A percentile compares a stretch with the other conserved stretches of the same genome.
Conservation (phyloP, 345 rosid genomes). For the Ceriops tagal region DNA sequence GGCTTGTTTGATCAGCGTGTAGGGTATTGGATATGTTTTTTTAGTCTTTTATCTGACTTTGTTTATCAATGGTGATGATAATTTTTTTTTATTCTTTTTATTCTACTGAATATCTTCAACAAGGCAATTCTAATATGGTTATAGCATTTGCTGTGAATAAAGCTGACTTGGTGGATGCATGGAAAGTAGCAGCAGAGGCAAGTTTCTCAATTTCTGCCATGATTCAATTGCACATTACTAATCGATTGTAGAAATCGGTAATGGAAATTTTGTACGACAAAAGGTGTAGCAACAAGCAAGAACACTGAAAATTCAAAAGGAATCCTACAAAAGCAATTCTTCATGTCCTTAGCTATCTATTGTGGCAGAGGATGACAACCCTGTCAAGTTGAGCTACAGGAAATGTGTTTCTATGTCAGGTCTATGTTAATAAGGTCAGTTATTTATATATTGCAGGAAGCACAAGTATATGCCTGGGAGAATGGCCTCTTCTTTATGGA, state of each 20-base stretch:
- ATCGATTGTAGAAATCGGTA: not conserved
- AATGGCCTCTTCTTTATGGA: constrained; percentile 81
- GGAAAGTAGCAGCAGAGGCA: constrained; percentile 76
- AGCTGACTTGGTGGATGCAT: constrained; percentile 78
- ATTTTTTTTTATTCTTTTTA: not conserved
- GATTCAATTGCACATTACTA: not conserved
- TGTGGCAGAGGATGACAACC: too few relatives aligned
- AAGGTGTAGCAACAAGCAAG: not conserved
- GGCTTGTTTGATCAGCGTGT: not conserved
- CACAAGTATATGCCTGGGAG: constrained; percentile 63
- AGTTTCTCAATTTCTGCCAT: constrained; percentile 25
- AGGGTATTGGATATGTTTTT: not conserved
- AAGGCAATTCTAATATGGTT: constrained; percentile 89
- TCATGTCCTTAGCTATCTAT: too few relatives aligned
- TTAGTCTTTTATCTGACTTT: not conserved
- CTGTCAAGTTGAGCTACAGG: too few relatives aligned
- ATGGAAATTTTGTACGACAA: not conserved
- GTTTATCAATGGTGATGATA: not conserved
- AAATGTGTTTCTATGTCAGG: too few relatives aligned
- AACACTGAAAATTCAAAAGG: too few relatives aligned
- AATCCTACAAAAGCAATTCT: too few relatives aligned
- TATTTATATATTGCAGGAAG: constrained; percentile 56
- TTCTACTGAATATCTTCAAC: constrained; percentile 13
- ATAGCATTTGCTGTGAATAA: constrained; percentile 95
- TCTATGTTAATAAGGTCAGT: not conserved